Base-by-base conservation (phyloP, 2,329 filamentous ascomycete species). In the Didymella sp. region DNA sequence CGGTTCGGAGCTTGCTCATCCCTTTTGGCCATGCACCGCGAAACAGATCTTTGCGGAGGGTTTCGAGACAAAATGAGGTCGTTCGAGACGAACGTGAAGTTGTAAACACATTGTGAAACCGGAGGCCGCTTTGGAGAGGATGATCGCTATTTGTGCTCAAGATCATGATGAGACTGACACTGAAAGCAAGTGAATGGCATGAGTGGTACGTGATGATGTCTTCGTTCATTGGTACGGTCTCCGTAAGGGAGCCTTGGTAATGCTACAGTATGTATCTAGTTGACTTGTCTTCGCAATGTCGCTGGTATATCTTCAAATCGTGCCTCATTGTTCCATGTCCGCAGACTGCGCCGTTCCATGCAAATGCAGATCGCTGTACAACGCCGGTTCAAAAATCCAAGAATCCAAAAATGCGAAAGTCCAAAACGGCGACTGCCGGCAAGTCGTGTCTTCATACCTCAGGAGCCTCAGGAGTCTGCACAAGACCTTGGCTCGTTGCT, bases 381-480 rank as follows among this genome's bases (percentile, higher is more conserved):
- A 57, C 48, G 54, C 54, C 54, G n/a, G 6, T 35, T 9, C 33
- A 9, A 37, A 37, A 37, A 19, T 38, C 9, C 7, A 28, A 44
- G 33, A 46, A n/a, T 9, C 33, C 30, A 33, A 31, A n/a, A n/a
- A n/a, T n/a, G n/a, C n/a, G n/a, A 35, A 37, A 38, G 24, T 11
- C 11, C n/a, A 44, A 43, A 44, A n/a, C 38, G 48, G 43, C 46
- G 33, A 13, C 28, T 31, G 42, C 41, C 47, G 30, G 42, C 22
- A 42, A 28, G 9, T 52, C 50, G 27, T 51, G 5, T 48, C 27
- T 41, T 54, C 35, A 25, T 42, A 25, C 42, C 4, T 37, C 49
- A 31, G 58, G 52, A 27, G 45, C 60, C 15, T 69, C 64, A 22
- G 64, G 60, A 27, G 62, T 68, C 25, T 59, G 49, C 4, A 40